A percentile compares a stretch with the other conserved stretches of the same genome.
Conservation (phyloP, 179 eudicot species). For the Carnegiea gigantea region DNA sequence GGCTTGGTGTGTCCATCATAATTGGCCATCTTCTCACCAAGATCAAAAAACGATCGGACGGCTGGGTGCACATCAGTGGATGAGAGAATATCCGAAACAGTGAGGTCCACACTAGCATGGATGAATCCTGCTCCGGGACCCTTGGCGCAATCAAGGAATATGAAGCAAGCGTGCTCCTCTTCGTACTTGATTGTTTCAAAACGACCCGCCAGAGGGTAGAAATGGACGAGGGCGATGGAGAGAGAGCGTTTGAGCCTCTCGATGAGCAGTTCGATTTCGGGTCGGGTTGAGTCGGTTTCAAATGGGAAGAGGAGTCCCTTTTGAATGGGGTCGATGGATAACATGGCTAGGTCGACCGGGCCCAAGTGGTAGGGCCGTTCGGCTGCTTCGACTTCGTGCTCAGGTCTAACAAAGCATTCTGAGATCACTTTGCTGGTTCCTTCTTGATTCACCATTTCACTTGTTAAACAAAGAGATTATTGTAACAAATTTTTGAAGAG, state of each 20-base stretch:
- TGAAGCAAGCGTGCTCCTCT: not conserved
- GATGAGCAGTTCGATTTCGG: not conserved
- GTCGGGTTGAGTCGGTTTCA: not conserved
- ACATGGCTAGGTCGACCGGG: not conserved
- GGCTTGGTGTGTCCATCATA: not conserved
- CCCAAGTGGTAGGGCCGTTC: not conserved
- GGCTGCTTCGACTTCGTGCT: not conserved
- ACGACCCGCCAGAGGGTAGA: not conserved
- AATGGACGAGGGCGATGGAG: not conserved
- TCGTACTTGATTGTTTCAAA: not conserved
- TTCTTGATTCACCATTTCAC: not conserved
- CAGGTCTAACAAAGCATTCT: slow-evolving; percentile 2
- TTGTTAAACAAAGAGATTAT: too few relatives aligned
- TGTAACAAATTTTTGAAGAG: too few relatives aligned
- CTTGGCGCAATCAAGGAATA: not conserved
- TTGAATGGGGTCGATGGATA: not conserved
- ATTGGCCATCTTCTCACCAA: slow-evolving; percentile 1
- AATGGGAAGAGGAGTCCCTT: slow-evolving; percentile 1
- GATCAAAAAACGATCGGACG: slow-evolving; percentile 8
- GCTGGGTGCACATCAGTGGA: slow-evolving; percentile 2
- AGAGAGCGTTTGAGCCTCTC: not conserved
- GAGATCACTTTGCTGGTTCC: not conserved
- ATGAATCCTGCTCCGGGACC: slow-evolving; percentile 3
- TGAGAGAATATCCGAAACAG: not conserved
- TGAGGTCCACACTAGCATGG: not conserved